These are phyloP conservation scores for Anacardium occidentale DNA, from an alignment of 345 rosid genomes.

Conservation along the genomic window DNA sequence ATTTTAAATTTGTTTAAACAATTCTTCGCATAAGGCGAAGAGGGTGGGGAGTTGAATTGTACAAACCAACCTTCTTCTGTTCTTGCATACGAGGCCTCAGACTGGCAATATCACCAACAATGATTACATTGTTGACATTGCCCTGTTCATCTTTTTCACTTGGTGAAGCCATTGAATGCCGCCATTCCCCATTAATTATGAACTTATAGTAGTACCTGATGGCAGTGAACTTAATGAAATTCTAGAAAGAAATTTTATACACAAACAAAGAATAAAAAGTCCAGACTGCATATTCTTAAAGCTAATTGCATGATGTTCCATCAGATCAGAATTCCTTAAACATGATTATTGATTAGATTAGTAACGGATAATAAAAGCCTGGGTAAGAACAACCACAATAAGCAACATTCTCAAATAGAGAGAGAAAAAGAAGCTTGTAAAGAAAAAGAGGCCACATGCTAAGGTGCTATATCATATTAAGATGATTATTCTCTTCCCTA, in stretches of 20 bases:
- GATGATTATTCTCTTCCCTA: not conserved
- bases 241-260: slow-evolving; percentile 2
- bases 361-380: no score
- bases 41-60: not conserved
- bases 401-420: not conserved
- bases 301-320: slow-evolving; percentile 7
- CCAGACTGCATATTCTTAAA: not conserved
- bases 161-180: slow-evolving; percentile 82
- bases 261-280: not conserved
- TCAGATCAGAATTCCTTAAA: not conserved
- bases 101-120: slow-evolving; percentile 72
- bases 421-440: not conserved
- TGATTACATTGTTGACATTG: slow-evolving; percentile 68
- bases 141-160: slow-evolving; percentile 85
- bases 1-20: not conserved
- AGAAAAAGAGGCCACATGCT: not conserved
- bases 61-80: slow-evolving; percentile 64
- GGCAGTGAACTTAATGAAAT: slow-evolving; percentile 6
- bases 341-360: no score
- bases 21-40: no score
- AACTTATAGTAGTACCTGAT: slow-evolving; percentile 88
- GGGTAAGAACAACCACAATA: not conserved
- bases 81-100: slow-evolving; percentile 69
- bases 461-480: not conserved
- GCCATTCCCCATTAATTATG: slow-evolving; percentile 79